Base-by-base conservation (phyloP, 2,329 filamentous ascomycete species). In the Xylariaceae sp. region DNA sequence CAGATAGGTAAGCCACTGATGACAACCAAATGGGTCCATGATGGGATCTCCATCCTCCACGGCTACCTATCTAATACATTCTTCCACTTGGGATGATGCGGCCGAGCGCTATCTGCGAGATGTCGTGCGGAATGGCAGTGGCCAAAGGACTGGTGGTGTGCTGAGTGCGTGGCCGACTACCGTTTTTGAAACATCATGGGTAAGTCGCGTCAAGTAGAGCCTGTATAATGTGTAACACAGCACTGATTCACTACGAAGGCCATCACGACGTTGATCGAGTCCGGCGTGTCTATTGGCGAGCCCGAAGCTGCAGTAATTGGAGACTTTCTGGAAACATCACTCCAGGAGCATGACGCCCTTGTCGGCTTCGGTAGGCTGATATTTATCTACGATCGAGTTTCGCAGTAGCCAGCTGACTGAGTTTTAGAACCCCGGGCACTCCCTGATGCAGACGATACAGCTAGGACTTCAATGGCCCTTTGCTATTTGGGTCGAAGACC, bases 161-260 rank as follows among this genome's bases (percentile, higher is more conserved):
- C 59, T 52, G 12, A 19, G 42, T 19, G 59, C 59, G 0, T 61
- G 46, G 48, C 59, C 59, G 2, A 51, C 49, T 1, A 12, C 41
- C 1, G 21, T 53, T 4, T 61, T 61, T 23, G 55, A 61, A 48
- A 2, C 21, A 2, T 1, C 52, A 0, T 61, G 55, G 59, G 55
- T 61, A 40, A 40, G 48, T 53, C 32, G 19, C 16, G 6, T 29
- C 26, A 29, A 10, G 6, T 10, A 29, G 26, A n/a, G 26, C 10
- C 26, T 6, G 26, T 6, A 6, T 29, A 29, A 29, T 10, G 10
- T 6, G 6, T 29, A 29, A 10, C 26, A 29, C 10, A 5, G 26
- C 26, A 29, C 26, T 14, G 7, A 29, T 20, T 44, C 14, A 43
- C 20, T 1, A 6, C 14, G 2, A n/a, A 57, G 54, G 32, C 40